A percentile compares a stretch with the other conserved stretches of the same genome.
phyloP scores from a whole-genome alignment of 2,329 filamentous ascomycete species.

The Colletotrichum sp. region DNA sequence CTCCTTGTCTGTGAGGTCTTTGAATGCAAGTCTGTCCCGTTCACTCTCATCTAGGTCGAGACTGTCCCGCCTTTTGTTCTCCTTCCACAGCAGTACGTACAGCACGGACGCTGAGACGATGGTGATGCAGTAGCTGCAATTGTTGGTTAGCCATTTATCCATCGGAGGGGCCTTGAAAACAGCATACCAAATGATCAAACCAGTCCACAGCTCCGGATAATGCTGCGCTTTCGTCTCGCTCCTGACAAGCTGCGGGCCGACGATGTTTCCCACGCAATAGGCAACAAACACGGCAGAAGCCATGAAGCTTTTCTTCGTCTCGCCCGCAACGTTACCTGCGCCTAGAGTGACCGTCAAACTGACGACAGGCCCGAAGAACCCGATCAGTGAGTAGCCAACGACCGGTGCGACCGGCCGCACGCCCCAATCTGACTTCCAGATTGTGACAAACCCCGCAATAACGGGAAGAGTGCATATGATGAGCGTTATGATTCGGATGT shows the following conservation, averaged over 20 bases:
- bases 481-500: slow-evolving; percentile 58
- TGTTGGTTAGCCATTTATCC: neutral
- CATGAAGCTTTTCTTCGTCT: slow-evolving; percentile 65
- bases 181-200: slow-evolving; percentile 57
- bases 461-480: slow-evolving; percentile 61
- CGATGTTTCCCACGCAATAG: slow-evolving; percentile 64
- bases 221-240: slow-evolving; percentile 54
- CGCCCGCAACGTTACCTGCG: slow-evolving; percentile 58
- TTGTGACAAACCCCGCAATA: slow-evolving; percentile 63
- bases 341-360: slow-evolving; percentile 30
- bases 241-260: slow-evolving; percentile 61
- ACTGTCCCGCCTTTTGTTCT: neutral
- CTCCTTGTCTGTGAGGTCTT: slow-evolving; percentile 6
- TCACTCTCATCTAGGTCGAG: neutral
- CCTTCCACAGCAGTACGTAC: neutral
- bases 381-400: slow-evolving; percentile 60
- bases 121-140: neutral
- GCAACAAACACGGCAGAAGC: slow-evolving; percentile 62
- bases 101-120: neutral
- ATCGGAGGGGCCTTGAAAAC: neutral
- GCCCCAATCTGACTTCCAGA: slow-evolving; percentile 59
- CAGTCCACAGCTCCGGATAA: slow-evolving; percentile 62
- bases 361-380: slow-evolving; percentile 63
- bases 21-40: neutral
- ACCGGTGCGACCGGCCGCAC: slow-evolving; percentile 57